Conservation (phyloP, 495 filamentous ascomycete species). For the Xylaria sp. region DNA sequence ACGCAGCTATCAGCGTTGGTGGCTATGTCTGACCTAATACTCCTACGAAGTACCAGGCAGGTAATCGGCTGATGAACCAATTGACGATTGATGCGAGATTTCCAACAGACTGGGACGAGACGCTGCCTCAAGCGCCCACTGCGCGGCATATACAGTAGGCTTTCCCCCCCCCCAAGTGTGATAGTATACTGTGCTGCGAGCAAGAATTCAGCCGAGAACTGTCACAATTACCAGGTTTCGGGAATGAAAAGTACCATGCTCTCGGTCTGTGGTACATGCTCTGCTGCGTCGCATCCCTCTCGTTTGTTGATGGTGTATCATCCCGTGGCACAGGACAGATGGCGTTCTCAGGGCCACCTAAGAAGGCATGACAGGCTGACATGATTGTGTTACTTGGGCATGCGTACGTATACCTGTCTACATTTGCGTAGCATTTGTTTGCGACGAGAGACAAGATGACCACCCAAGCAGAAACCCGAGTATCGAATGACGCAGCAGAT, state of each 20-base stretch:
- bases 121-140: conserved; percentile 4
- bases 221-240: conserved; percentile 17
- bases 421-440: neutral
- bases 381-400: conserved; percentile 8
- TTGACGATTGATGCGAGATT: conserved; percentile 8
- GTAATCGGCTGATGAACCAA: neutral
- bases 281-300: neutral
- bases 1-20: neutral
- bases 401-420: too few relatives aligned
- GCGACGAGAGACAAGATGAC: conserved; percentile 4
- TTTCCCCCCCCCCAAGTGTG: too few relatives aligned
- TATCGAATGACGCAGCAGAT: conserved; percentile 17
- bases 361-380: conserved; percentile 1
- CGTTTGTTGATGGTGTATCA: conserved; percentile 9
- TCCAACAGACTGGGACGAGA: conserved; percentile 9
- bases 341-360: conserved; percentile 1
- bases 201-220: conserved; percentile 22
- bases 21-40: neutral
- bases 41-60: neutral
- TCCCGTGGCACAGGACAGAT: neutral
- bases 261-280: neutral
- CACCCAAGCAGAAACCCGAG: too few relatives aligned
- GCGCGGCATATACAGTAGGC: neutral
- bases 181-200: neutral
- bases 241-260: conserved; percentile 22